phyloP scores from a whole-genome alignment of 2,329 filamentous ascomycete species.

The Phyllosticta citriasiana region DNA sequence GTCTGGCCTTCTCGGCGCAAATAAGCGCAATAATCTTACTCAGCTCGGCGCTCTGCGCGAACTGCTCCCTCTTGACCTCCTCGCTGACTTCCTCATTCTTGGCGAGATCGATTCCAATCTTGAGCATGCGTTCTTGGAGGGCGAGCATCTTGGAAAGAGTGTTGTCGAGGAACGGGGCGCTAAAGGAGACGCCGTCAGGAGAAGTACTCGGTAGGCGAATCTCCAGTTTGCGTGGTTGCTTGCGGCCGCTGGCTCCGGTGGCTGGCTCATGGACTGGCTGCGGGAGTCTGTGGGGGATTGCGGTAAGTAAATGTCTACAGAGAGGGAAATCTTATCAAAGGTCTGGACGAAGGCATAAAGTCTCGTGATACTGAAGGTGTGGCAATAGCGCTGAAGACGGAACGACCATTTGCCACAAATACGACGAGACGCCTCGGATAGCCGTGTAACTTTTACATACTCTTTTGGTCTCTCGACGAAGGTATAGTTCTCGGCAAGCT shows the following conservation, averaged over 20 bases:
- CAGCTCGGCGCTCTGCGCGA: slow-evolving; percentile 39
- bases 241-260: slow-evolving; percentile 24
- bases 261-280: slow-evolving; percentile 15
- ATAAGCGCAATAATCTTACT: slow-evolving; percentile 41
- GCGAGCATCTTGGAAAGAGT: slow-evolving; percentile 40
- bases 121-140: slow-evolving; percentile 41
- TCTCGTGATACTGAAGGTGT: neutral
- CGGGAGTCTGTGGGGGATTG: slow-evolving; percentile 9
- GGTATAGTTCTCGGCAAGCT: slow-evolving; percentile 44
- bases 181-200: slow-evolving; percentile 35
- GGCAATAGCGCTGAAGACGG: neutral
- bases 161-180: slow-evolving; percentile 44
- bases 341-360: neutral
- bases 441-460: neutral
- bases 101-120: slow-evolving; percentile 36
- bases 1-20: slow-evolving; percentile 43
- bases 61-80: slow-evolving; percentile 39
- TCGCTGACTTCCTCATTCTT: slow-evolving; percentile 27
- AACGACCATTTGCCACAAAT: neutral
- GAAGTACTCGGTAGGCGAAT: slow-evolving; percentile 35
- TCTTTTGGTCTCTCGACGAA: slow-evolving; percentile 33
- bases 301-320: neutral
- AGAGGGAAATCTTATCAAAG: neutral
- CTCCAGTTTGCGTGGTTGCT: slow-evolving; percentile 40
- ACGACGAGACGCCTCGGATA: slow-evolving; percentile 10